These are phyloP conservation scores for Globisporangium solare DNA, from an alignment of 352 stramenopile genomes.

Conservation along the genomic window DNA sequence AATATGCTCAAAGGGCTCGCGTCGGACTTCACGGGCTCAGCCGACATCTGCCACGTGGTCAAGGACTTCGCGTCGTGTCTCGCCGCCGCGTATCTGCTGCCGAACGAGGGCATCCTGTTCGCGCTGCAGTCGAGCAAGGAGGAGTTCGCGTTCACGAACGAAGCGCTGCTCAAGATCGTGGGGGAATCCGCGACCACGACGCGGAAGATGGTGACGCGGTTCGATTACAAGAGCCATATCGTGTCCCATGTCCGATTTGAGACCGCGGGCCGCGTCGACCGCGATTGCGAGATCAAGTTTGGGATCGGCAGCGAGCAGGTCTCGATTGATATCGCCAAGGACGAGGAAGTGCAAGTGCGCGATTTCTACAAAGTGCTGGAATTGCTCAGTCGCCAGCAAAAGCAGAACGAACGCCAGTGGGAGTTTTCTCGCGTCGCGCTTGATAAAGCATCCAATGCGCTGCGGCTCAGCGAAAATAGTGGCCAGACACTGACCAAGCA, in stretches of 20 bases:
- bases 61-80: constrained; percentile 26
- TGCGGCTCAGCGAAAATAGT: constrained; percentile 38
- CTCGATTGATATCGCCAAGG: constrained; percentile 49
- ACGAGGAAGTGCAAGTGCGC: constrained; percentile 22
- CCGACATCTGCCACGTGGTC: constrained; percentile 45
- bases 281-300: constrained; percentile 40
- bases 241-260: constrained; percentile 16
- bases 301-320: constrained; percentile 27
- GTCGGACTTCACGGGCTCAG: constrained; percentile 43
- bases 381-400: constrained; percentile 38
- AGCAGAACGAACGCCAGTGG: constrained; percentile 33
- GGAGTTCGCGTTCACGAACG: constrained; percentile 19
- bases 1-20: constrained; percentile 43
- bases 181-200: constrained; percentile 13
- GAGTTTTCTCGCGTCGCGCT: constrained; percentile 44
- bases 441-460: constrained; percentile 29
- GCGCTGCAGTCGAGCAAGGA: constrained; percentile 14
- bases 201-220: constrained; percentile 13
- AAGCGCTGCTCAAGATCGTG: constrained; percentile 3
- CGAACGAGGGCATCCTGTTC: constrained; percentile 24
- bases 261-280: constrained; percentile 14
- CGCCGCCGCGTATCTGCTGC: constrained; percentile 29
- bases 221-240: constrained; percentile 11
- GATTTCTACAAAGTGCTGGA: constrained; percentile 58
- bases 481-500: constrained; percentile 35